Evolutionary conservation across 2,329 filamentous ascomycete genomes (phyloP).

Genomic region (Dothistroma septosporum): DNA sequence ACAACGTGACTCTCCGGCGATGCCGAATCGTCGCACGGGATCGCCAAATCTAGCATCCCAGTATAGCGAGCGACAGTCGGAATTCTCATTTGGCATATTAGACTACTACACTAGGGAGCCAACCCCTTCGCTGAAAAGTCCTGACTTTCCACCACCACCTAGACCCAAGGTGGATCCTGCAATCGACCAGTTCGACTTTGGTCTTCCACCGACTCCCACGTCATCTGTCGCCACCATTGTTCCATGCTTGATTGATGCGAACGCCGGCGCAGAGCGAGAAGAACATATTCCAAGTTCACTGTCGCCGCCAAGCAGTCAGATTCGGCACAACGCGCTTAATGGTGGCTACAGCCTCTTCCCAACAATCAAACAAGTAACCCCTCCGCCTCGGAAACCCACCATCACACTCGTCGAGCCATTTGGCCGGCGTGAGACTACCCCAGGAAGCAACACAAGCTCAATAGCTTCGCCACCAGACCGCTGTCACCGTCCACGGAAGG

Average conservation of each 20-base stretch:
- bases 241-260: not conserved
- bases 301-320: conserved; percentile 14
- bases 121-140: conserved; percentile 23
- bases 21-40: conserved; percentile 3
- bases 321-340: conserved; percentile 9
- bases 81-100: conserved; percentile 31
- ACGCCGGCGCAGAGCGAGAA: conserved; percentile 13
- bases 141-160: conserved; percentile 15
- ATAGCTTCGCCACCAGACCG: conserved; percentile 16
- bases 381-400: conserved; percentile 13
- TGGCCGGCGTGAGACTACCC: conserved; percentile 1
- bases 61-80: conserved; percentile 24
- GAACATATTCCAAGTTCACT: conserved; percentile 15
- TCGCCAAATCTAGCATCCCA: conserved; percentile 21
- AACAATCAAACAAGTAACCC: conserved; percentile 21
- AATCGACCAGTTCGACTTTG: conserved; percentile 31
- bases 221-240: conserved; percentile 1
- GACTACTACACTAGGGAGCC: conserved; percentile 30
- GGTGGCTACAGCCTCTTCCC: conserved; percentile 30
- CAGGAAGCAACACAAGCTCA: conserved; percentile 2
- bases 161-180: conserved; percentile 25
- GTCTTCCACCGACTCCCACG: conserved; percentile 19
- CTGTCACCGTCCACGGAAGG: conserved; percentile 27
- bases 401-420: conserved; percentile 6
- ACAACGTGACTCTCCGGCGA: conserved; percentile 8